These are phyloP conservation scores for Adansonia rubrostipa DNA, from an alignment of 441 rosid species.

Conservation along the genomic window DNA sequence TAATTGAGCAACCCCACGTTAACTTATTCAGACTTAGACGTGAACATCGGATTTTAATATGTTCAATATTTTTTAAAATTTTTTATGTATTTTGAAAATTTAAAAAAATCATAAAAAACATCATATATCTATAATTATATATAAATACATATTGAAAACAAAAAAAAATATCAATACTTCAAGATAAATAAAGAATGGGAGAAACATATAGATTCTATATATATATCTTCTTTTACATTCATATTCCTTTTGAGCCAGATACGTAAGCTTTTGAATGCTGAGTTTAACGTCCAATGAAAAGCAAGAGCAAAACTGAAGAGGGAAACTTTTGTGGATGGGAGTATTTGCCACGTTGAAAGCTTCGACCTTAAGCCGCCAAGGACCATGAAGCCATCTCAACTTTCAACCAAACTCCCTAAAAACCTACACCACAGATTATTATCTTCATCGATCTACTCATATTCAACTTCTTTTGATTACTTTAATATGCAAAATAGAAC, in stretches of 20 bases:
- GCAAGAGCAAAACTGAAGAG: conserved; percentile 7
- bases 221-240: background rate
- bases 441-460: conserved; percentile 19
- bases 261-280: background rate
- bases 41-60: too few species aligned
- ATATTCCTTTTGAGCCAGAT: background rate
- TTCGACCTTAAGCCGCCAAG: conserved; percentile 32
- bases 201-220: too few species aligned
- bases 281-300: background rate
- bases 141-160: too few species aligned
- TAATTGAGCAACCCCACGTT: background rate
- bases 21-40: too few species aligned
- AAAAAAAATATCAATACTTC: too few species aligned
- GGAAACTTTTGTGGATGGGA: conserved; percentile 43
- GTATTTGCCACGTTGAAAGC: conserved; percentile 36
- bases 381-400: conserved; percentile 41
- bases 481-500: conserved; percentile 30
- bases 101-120: too few species aligned
- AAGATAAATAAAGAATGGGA: too few species aligned
- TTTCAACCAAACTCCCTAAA: conserved; percentile 22
- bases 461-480: conserved; percentile 2
- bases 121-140: too few species aligned
- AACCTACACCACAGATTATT: conserved; percentile 43
- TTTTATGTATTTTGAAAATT: too few species aligned
- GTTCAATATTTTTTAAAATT: too few species aligned